Conservation (phyloP, 208 protist species). For the Leishmania tropica region DNA sequence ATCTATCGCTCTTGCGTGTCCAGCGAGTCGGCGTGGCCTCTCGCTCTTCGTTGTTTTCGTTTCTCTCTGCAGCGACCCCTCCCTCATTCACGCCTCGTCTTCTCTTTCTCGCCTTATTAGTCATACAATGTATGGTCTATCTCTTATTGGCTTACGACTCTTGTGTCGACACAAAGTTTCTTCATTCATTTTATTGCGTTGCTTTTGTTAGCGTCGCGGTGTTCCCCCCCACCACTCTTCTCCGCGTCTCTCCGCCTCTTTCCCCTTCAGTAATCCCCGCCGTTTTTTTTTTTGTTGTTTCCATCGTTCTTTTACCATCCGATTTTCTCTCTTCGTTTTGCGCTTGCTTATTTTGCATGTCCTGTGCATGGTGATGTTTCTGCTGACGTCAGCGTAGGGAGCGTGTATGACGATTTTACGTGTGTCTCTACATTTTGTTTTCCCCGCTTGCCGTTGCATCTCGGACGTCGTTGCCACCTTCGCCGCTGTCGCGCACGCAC, state of each 20-base stretch:
- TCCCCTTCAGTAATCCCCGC: not conserved
- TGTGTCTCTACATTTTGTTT: not conserved
- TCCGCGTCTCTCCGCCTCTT: no score
- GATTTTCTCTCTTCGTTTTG: conserved; percentile 1
- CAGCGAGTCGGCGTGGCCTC: not conserved
- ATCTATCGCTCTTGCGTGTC: not conserved
- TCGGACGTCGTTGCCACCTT: not conserved
- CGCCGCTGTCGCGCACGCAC: not conserved
- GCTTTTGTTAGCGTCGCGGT: not conserved
- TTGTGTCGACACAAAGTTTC: no score
- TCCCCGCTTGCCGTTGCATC: not conserved
- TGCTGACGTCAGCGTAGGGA: not conserved
- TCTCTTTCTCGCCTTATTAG: not conserved
- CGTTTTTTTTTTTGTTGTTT: not conserved
- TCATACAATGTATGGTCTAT: no score
- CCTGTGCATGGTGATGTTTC: not conserved
- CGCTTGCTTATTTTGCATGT: not conserved
- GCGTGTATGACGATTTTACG: not conserved
- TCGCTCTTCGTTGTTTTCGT: not conserved
- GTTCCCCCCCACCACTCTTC: no score
- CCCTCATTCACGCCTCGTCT: not conserved
- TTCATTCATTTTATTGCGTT: not conserved
- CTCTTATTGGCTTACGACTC: no score
- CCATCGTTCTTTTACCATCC: not conserved
- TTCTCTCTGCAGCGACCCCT: not conserved